Conservation (phyloP, 345 rosid genomes). For the Aquilaria malaccensis region DNA sequence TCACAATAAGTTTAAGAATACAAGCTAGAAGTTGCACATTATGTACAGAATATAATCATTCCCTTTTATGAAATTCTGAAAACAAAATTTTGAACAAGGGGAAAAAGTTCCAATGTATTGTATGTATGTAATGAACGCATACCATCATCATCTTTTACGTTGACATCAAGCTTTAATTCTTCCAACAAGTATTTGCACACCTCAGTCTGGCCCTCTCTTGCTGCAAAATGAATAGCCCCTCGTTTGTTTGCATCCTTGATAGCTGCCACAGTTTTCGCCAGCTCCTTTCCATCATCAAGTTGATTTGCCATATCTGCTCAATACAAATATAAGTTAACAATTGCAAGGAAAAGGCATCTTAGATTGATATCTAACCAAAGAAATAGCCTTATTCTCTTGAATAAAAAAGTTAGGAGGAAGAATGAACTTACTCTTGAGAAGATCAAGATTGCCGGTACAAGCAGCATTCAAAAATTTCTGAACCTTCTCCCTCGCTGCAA, state of each 20-base stretch:
- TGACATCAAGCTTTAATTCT: constrained; percentile 61
- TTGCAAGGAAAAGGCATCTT: not conserved
- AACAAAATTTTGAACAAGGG: too few relatives aligned
- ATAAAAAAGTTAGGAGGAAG: not conserved
- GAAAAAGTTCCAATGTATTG: too few relatives aligned
- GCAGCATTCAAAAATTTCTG: constrained; percentile 68
- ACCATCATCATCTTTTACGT: constrained; percentile 86
- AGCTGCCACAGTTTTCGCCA: constrained; percentile 56
- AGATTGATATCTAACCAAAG: not conserved
- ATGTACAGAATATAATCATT: too few relatives aligned
- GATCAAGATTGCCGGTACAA: constrained; percentile 66
- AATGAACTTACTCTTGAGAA: constrained; percentile 70
- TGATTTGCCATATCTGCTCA: constrained; percentile 51
- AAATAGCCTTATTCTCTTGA: not conserved
- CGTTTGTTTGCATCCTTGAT: constrained; percentile 88
- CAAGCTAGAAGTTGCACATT: not conserved
- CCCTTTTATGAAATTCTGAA: too few relatives aligned
- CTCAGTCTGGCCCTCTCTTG: constrained; percentile 80
- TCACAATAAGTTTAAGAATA: constrained; percentile 12
- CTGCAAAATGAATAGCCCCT: constrained; percentile 93
- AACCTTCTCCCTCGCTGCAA: constrained; percentile 67
- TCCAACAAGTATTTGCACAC: constrained; percentile 78
- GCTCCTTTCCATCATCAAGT: constrained; percentile 78
- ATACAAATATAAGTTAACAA: constrained; percentile 9
- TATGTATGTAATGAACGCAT: constrained; percentile 1